Percentiles rank a stretch among this genome's conserved stretches.
These are phyloP conservation scores for Skeletonema grethae DNA, from an alignment of 108 stramenopile genomes.

Conservation along the genomic window DNA sequence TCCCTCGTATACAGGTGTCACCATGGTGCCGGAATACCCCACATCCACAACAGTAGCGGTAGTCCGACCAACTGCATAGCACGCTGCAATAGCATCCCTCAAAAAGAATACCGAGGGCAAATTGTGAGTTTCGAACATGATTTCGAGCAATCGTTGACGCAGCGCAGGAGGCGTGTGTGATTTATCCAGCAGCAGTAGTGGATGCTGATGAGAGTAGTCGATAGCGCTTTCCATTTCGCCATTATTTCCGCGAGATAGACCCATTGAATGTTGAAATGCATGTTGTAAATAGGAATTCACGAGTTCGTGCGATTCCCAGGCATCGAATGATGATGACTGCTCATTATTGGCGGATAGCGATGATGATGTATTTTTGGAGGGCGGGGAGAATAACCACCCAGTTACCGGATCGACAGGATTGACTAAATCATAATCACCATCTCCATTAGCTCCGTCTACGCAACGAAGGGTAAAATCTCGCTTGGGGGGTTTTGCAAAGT, in stretches of 20 bases:
- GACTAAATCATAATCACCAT: slow-evolving; percentile 62
- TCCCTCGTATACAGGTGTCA: slow-evolving; percentile 87
- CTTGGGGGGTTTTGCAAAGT: slow-evolving; percentile 41
- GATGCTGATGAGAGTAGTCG: slow-evolving; percentile 42
- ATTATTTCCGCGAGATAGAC: slow-evolving; percentile 7
- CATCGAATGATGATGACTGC: not conserved
- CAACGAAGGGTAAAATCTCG: slow-evolving; percentile 64
- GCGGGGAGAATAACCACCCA: slow-evolving; percentile 49
- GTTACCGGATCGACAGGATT: slow-evolving; percentile 83
- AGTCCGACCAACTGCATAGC: slow-evolving; percentile 85
- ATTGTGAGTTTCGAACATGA: slow-evolving; percentile 69
- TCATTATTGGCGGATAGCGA: slow-evolving; percentile 35
- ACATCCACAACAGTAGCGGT: slow-evolving; percentile 86
- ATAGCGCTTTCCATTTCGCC: not conserved
- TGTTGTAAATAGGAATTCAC: slow-evolving; percentile 31
- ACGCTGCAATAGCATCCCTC: slow-evolving; percentile 78
- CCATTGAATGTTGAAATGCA: slow-evolving; percentile 25
- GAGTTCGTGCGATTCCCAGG: slow-evolving; percentile 51
- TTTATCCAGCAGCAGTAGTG: slow-evolving; percentile 72
- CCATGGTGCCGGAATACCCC: slow-evolving; percentile 73
- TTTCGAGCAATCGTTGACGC: slow-evolving; percentile 74
- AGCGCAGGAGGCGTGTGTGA: slow-evolving; percentile 83
- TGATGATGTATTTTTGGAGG: slow-evolving; percentile 3
- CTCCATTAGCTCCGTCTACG: slow-evolving; percentile 23
- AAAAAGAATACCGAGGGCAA: slow-evolving; percentile 92